phyloP scores from a whole-genome alignment of 108 stramenopile genomes.

The Cyclotella sp. region DNA sequence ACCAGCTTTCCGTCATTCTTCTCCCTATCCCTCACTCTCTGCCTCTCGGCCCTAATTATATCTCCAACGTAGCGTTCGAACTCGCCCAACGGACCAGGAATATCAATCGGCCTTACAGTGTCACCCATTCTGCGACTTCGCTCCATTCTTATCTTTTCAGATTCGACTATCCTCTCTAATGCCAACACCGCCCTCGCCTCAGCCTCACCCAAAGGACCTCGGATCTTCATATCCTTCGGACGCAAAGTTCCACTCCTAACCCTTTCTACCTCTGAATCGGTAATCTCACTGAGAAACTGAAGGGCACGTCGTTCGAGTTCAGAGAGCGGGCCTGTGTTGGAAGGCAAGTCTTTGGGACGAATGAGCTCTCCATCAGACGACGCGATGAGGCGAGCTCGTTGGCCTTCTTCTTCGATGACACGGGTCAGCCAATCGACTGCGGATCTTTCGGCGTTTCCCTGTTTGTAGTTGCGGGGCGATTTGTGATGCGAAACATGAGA shows the following conservation, averaged over 20 bases:
- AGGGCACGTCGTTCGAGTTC: slow-evolving; percentile 67
- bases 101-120: slow-evolving; percentile 78
- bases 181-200: slow-evolving; percentile 63
- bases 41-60: slow-evolving; percentile 67
- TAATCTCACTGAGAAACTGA: slow-evolving; percentile 63
- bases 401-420: slow-evolving; percentile 88
- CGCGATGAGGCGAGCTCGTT: slow-evolving; percentile 74
- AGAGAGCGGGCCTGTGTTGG: slow-evolving; percentile 74
- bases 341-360: slow-evolving; percentile 65
- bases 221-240: slow-evolving; percentile 79
- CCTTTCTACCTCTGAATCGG: slow-evolving; percentile 67
- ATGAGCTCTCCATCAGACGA: slow-evolving; percentile 70
- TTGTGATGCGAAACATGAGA: not conserved
- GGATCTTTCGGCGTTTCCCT: slow-evolving; percentile 72
- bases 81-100: slow-evolving; percentile 85
- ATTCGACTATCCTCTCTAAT: slow-evolving; percentile 63
- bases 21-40: slow-evolving; percentile 59
- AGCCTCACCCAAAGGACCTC: slow-evolving; percentile 77
- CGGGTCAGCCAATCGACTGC: slow-evolving; percentile 72
- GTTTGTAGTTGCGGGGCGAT: not conserved
- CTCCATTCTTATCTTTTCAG: slow-evolving; percentile 69
- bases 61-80: slow-evolving; percentile 70
- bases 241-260: slow-evolving; percentile 58
- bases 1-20: slow-evolving; percentile 54
- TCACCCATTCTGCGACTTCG: slow-evolving; percentile 65